Evolutionary conservation across 371 early-diverging fungal genomes (phyloP).

Genomic region (Mucor mucedo): DNA sequence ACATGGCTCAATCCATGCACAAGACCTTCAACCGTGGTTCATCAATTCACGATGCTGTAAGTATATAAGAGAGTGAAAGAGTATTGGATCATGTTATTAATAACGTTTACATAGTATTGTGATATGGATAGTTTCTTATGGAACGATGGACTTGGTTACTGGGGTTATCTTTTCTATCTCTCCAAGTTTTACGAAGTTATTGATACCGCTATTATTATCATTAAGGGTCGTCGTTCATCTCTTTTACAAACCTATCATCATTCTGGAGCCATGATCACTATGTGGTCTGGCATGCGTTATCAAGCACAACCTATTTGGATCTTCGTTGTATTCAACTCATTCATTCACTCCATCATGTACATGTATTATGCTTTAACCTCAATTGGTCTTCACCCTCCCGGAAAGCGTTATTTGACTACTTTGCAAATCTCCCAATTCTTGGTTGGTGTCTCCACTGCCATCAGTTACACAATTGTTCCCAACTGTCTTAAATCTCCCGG

Average conservation of each 20-base stretch:
- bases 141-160: constrained; percentile 74
- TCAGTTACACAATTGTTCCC: constrained; percentile 71
- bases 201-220: constrained; percentile 84
- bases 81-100: no score
- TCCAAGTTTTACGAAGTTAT: constrained; percentile 89
- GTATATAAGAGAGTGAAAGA: constrained; percentile 23
- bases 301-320: constrained; percentile 82
- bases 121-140: constrained; percentile 71
- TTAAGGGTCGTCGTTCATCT: constrained; percentile 81
- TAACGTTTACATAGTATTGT: constrained; percentile 57
- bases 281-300: constrained; percentile 79
- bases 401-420: constrained; percentile 83
- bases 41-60: constrained; percentile 54
- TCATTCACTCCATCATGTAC: constrained; percentile 94
- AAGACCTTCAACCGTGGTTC: constrained; percentile 43
- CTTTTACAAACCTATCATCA: constrained; percentile 91
- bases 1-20: constrained; percentile 63
- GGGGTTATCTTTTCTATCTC: constrained; percentile 85
- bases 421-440: constrained; percentile 92
- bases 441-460: constrained; percentile 74
- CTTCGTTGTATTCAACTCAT: constrained; percentile 88
- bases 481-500: constrained; percentile 68
- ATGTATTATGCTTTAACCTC: constrained; percentile 83
- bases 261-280: constrained; percentile 86
- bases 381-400: constrained; percentile 78